Evolutionary conservation across 2,329 filamentous ascomycete species (phyloP).

Genomic region (Cryphonectria parasitica): DNA sequence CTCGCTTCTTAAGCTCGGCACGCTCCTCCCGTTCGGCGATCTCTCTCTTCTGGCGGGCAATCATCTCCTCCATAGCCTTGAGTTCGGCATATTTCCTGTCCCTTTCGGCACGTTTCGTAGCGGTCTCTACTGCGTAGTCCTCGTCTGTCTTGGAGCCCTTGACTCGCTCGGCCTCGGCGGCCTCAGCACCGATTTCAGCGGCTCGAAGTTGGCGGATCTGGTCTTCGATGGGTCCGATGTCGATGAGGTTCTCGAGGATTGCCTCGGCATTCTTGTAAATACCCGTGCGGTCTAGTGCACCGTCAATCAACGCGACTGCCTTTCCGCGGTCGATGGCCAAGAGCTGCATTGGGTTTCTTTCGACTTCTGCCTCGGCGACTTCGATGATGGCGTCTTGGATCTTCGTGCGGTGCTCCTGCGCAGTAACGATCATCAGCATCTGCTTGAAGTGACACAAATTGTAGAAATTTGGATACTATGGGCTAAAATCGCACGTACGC

Average conservation of each 20-base stretch:
- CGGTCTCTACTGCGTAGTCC: conserved; percentile 71
- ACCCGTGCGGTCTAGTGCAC: conserved; percentile 74
- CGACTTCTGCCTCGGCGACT: conserved; percentile 74
- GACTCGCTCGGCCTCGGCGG: conserved; percentile 65
- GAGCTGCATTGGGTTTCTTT: conserved; percentile 72
- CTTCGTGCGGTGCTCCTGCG: conserved; percentile 69
- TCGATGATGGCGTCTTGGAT: conserved; percentile 69
- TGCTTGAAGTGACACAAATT: not conserved
- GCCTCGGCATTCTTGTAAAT: conserved; percentile 74
- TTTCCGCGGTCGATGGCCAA: conserved; percentile 75
- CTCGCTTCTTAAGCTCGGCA: conserved; percentile 42
- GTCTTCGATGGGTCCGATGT: conserved; percentile 68
- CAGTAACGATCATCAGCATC: conserved; percentile 1
- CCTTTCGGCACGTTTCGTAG: conserved; percentile 61
- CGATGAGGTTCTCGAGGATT: conserved; percentile 69
- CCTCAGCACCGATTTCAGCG: conserved; percentile 70
- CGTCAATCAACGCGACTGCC: conserved; percentile 75
- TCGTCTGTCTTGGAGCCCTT: conserved; percentile 74
- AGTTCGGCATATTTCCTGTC: conserved; percentile 65
- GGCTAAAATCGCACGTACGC: conserved; percentile 51
- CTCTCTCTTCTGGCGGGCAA: conserved; percentile 60
- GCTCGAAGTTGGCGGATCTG: conserved; percentile 71
- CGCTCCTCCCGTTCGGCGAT: conserved; percentile 55
- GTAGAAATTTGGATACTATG: not conserved
- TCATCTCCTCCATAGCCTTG: conserved; percentile 63